Evolutionary conservation across 805 yeast species (phyloP).

Genomic region (Suhomyces emberorum): DNA sequence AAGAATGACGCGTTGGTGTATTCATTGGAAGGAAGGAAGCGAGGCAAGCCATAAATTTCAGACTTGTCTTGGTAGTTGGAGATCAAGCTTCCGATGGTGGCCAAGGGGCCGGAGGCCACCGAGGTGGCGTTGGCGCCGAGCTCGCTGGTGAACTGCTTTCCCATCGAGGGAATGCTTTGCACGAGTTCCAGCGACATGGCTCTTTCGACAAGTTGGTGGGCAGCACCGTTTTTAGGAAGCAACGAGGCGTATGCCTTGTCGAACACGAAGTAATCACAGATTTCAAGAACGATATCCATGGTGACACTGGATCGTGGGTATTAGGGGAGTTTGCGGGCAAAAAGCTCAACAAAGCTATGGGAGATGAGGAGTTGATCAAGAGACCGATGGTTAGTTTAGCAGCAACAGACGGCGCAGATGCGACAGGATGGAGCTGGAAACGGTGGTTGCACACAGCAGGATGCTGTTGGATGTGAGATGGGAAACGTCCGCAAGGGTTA

Average conservation of each 20-base stretch:
- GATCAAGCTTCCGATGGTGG: constrained; percentile 13
- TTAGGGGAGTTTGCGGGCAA: too few species aligned
- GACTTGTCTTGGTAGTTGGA: constrained; percentile 24
- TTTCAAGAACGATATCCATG: constrained; percentile 92
- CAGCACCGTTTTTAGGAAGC: constrained; percentile 56
- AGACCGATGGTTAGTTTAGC: too few species aligned
- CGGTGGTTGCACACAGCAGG: too few species aligned
- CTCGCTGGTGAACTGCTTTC: constrained; percentile 3
- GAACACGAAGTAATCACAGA: constrained; percentile 65
- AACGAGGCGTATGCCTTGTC: constrained; percentile 71
- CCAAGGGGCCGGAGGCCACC: constrained; percentile 12
- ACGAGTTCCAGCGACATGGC: constrained; percentile 7
- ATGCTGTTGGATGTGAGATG: too few species aligned
- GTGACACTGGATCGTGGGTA: too few species aligned
- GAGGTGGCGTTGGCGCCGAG: constrained; percentile 5
- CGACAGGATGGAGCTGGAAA: too few species aligned
- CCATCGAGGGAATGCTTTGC: constrained; percentile 6
- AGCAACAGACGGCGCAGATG: too few species aligned
- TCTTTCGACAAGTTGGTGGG: constrained; percentile 21
- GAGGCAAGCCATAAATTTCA: constrained; percentile 63
- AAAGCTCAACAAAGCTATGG: too few species aligned
- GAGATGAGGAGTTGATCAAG: too few species aligned
- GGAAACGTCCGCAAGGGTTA: too few species aligned
- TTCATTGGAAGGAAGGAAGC: constrained; percentile 50
- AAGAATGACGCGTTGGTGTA: constrained; percentile 66